Evolutionary conservation across 305 asterid species (phyloP).

Genomic region (Striga hermonthica): DNA sequence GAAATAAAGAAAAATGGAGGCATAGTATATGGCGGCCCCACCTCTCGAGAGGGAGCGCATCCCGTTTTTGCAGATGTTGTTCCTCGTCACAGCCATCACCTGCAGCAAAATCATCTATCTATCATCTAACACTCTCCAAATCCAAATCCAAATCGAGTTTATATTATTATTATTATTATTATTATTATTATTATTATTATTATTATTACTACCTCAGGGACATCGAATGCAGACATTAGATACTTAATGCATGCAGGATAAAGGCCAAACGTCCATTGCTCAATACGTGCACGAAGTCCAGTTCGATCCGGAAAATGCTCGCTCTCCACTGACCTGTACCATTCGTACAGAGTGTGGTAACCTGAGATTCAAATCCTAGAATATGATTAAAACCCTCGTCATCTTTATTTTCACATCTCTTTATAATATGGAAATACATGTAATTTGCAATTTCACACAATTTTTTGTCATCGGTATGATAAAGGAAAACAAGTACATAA

Average conservation of each 20-base stretch:
- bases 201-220: conserved; percentile 65
- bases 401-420: background rate
- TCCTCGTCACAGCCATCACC: conserved; percentile 97
- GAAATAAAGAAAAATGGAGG: conserved; percentile 89
- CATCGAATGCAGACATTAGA: conserved; percentile 95
- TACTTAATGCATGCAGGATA: conserved; percentile 99
- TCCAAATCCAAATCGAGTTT: background rate
- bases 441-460: too few relatives aligned
- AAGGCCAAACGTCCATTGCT: conserved; percentile 96
- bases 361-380: conserved; percentile 39
- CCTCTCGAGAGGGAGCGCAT: conserved; percentile 81
- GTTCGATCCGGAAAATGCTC: conserved; percentile 98
- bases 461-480: too few relatives aligned
- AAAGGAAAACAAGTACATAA: too few relatives aligned
- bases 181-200: background rate
- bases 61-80: conserved; percentile 78
- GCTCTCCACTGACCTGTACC: conserved; percentile 84
- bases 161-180: background rate
- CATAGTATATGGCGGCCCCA: conserved; percentile 80
- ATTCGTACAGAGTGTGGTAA: conserved; percentile 87
- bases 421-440: too few relatives aligned
- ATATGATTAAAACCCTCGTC: too few relatives aligned
- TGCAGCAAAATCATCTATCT: conserved; percentile 24
- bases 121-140: background rate
- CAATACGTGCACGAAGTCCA: conserved; percentile 90